Evolutionary conservation across 805 yeast species (phyloP).

Genomic region (Candida glaebosa): DNA sequence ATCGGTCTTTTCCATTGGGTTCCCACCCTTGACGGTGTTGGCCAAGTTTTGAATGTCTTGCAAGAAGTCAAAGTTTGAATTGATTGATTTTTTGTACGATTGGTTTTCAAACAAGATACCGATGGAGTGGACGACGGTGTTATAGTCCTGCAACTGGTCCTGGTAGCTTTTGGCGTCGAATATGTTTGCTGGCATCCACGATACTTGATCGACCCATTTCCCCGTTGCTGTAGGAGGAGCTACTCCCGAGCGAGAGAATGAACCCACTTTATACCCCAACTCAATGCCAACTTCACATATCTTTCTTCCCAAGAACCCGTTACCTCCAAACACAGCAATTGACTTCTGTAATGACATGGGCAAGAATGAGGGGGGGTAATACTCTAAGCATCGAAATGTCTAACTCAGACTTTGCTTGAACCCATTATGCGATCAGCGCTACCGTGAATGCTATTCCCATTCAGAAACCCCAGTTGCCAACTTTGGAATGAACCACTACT

Average conservation of each 20-base stretch:
- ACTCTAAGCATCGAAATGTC: no score
- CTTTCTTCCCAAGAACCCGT: slow-evolving; percentile 70
- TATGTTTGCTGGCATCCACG: slow-evolving; percentile 67
- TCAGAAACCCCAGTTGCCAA: no score
- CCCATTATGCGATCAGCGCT: no score
- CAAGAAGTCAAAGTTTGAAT: slow-evolving; percentile 35
- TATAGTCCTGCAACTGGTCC: slow-evolving; percentile 43
- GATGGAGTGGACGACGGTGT: slow-evolving; percentile 76
- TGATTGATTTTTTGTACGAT: slow-evolving; percentile 57
- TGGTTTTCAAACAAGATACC: slow-evolving; percentile 73
- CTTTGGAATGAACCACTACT: no score
- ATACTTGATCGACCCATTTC: slow-evolving; percentile 55
- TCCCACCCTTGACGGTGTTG: slow-evolving; percentile 44
- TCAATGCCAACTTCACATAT: slow-evolving; percentile 67
- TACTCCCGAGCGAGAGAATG: slow-evolving; percentile 64
- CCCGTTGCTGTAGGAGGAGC: slow-evolving; percentile 34
- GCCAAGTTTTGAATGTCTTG: slow-evolving; percentile 29
- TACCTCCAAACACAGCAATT: slow-evolving; percentile 79
- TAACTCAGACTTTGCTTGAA: no score
- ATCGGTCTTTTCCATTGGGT: slow-evolving; percentile 55
- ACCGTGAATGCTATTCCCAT: no score
- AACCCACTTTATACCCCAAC: slow-evolving; percentile 62
- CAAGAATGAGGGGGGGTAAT: no score
- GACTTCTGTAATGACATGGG: slow-evolving; percentile 18
- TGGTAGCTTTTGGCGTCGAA: slow-evolving; percentile 61